A percentile compares a stretch with the other conserved stretches of the same genome.
These are phyloP conservation scores for Striga hermonthica DNA, from an alignment of 305 asterid species.

Conservation along the genomic window DNA sequence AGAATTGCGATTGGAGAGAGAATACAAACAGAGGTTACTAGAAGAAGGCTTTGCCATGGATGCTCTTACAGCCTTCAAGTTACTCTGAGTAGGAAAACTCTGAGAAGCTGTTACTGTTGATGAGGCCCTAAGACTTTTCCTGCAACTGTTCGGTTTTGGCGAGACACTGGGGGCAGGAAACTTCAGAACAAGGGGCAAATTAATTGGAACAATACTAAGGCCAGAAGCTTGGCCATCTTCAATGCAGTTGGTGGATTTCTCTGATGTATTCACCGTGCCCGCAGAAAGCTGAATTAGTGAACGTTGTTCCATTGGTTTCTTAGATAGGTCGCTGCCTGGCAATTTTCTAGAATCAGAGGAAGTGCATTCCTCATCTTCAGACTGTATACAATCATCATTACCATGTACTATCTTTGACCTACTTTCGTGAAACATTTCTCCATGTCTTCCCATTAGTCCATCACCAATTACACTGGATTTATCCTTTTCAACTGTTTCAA, in stretches of 20 bases:
- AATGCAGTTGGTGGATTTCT: constrained; percentile 37
- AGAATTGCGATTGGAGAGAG: constrained; percentile 45
- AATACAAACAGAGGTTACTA: constrained; percentile 46
- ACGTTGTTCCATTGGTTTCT: constrained; percentile 29
- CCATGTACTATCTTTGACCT: constrained; percentile 29
- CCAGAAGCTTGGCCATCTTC: constrained; percentile 41
- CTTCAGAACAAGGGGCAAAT: constrained; percentile 50
- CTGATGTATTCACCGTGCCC: constrained; percentile 38
- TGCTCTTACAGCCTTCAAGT: constrained; percentile 37
- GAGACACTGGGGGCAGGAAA: constrained; percentile 89
- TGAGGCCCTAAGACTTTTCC: constrained; percentile 84
- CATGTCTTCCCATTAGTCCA: constrained; percentile 24
- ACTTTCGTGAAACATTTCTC: constrained; percentile 21
- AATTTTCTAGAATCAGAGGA: constrained; percentile 27
- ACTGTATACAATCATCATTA: constrained; percentile 33
- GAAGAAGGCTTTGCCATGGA: constrained; percentile 51
- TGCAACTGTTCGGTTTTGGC: constrained; percentile 59
- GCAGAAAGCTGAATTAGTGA: constrained; percentile 32
- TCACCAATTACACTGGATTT: constrained; percentile 27
- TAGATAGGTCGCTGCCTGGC: constrained; percentile 32
- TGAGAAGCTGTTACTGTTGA: constrained; percentile 57
- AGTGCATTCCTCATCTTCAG: constrained; percentile 29
- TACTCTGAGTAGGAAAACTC: constrained; percentile 36
- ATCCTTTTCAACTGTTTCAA: constrained; percentile 43
- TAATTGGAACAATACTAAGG: constrained; percentile 34